Conservation (phyloP, 1,139 yeast genomes). For the Taphrina betulina region DNA sequence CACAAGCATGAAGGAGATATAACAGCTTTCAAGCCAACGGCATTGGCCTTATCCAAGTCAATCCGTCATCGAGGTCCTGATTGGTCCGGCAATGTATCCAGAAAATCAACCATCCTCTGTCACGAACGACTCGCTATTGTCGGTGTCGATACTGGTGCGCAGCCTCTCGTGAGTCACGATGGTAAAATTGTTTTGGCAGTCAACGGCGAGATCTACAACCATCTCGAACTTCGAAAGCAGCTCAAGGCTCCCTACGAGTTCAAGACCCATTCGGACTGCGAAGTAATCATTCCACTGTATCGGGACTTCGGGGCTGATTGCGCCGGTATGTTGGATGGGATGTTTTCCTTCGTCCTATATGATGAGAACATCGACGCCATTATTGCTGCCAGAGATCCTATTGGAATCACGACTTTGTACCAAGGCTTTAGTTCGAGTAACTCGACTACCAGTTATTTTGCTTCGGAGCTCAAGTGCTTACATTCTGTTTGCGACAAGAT, state of each 20-base stretch:
- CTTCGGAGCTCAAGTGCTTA: slow-evolving; percentile 91
- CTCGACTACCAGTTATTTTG: slow-evolving; percentile 80
- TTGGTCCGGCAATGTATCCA: slow-evolving; percentile 88
- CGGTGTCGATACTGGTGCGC: slow-evolving; percentile 72
- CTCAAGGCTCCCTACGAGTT: slow-evolving; percentile 63
- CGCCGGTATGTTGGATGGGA: slow-evolving; percentile 91
- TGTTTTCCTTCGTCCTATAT: slow-evolving; percentile 93
- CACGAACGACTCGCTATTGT: slow-evolving; percentile 69
- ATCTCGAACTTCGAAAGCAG: slow-evolving; percentile 78
- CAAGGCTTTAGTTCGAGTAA: slow-evolving; percentile 76
- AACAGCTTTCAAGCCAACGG: slow-evolving; percentile 77
- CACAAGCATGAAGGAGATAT: slow-evolving; percentile 80
- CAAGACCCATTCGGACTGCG: slow-evolving; percentile 93
- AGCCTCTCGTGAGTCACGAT: slow-evolving; percentile 84
- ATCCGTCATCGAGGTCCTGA: slow-evolving; percentile 98
- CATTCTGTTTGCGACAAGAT: slow-evolving; percentile 92
- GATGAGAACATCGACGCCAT: slow-evolving; percentile 82
- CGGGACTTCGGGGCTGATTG: slow-evolving; percentile 84
- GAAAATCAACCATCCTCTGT: slow-evolving; percentile 60
- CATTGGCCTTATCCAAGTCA: slow-evolving; percentile 77
- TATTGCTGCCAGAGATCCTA: slow-evolving; percentile 96
- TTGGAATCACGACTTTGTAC: slow-evolving; percentile 93
- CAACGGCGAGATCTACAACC: slow-evolving; percentile 98
- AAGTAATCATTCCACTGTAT: slow-evolving; percentile 90
- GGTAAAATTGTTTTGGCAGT: slow-evolving; percentile 75